Evolutionary conservation across 2,329 filamentous ascomycete species (phyloP).

Genomic region (Allantophomopsis lycopodina): DNA sequence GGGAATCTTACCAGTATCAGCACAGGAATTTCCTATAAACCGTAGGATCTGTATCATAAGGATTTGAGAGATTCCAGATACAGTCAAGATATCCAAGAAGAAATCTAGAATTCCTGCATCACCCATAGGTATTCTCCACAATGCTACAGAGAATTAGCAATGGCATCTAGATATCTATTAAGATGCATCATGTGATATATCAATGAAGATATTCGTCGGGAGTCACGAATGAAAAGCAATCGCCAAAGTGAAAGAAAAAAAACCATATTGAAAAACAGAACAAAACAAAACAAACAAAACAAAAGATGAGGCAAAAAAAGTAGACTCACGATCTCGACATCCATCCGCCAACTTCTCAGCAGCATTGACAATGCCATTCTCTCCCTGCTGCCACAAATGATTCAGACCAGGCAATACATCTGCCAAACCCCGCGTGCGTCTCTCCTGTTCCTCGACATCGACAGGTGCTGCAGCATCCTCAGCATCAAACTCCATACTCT

Average conservation of each 20-base stretch:
- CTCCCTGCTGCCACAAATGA: no score
- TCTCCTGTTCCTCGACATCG: no score
- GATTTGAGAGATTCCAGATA: constrained; percentile 22
- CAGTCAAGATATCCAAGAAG: constrained; percentile 32
- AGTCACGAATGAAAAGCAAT: no score
- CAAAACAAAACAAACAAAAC: background rate
- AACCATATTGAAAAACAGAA: no score
- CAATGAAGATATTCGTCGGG: background rate
- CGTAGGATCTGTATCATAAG: constrained; percentile 42
- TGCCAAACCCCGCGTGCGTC: no score
- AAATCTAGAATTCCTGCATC: constrained; percentile 43
- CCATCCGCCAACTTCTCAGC: constrained; percentile 39
- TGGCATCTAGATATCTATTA: background rate
- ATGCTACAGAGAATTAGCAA: constrained; percentile 21
- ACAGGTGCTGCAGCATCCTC: no score
- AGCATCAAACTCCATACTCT: no score
- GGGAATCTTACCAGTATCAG: constrained; percentile 34
- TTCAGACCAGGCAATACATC: no score
- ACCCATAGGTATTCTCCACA: constrained; percentile 42
- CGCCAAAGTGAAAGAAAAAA: background rate
- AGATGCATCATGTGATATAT: background rate
- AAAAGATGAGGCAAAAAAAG: constrained; percentile 1
- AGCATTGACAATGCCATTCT: constrained; percentile 10
- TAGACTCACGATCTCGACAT: constrained; percentile 37
- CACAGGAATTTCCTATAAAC: constrained; percentile 47